Conservation (phyloP, 1,139 yeast genomes). For the Saccharomyces pastorianus region DNA sequence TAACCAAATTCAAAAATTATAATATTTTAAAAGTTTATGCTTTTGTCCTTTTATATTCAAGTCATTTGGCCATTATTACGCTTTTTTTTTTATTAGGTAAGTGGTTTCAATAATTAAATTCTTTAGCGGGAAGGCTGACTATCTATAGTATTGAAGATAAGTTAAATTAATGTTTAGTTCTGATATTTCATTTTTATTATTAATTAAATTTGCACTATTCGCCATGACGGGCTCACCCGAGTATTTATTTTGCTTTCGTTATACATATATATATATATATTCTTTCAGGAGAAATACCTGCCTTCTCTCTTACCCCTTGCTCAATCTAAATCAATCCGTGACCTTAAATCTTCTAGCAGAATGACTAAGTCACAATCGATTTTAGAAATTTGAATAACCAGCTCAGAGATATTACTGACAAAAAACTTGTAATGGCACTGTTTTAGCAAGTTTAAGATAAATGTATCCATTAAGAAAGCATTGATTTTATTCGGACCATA, state of each 20-base stretch:
- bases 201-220: background rate
- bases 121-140: background rate
- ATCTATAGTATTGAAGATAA: no score
- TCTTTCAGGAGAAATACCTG: background rate
- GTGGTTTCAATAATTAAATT: no score
- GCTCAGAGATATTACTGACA: background rate
- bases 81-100: background rate
- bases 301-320: background rate
- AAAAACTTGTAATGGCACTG: constrained; percentile 5
- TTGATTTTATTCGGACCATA: constrained; percentile 1
- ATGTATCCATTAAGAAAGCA: background rate
- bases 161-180: no score
- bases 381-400: background rate
- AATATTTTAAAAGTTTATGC: background rate
- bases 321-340: background rate
- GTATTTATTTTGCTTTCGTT: background rate
- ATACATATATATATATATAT: background rate
- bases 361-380: background rate
- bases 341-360: background rate
- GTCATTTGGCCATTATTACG: background rate
- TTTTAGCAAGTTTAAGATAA: background rate
- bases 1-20: background rate
- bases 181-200: background rate
- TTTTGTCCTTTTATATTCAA: background rate
- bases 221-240: background rate